Percentiles rank a stretch among this genome's conserved stretches.
These are phyloP conservation scores for Podochytrium sp. DNA, from an alignment of 192 early-diverging fungal genomes.

Conservation along the genomic window DNA sequence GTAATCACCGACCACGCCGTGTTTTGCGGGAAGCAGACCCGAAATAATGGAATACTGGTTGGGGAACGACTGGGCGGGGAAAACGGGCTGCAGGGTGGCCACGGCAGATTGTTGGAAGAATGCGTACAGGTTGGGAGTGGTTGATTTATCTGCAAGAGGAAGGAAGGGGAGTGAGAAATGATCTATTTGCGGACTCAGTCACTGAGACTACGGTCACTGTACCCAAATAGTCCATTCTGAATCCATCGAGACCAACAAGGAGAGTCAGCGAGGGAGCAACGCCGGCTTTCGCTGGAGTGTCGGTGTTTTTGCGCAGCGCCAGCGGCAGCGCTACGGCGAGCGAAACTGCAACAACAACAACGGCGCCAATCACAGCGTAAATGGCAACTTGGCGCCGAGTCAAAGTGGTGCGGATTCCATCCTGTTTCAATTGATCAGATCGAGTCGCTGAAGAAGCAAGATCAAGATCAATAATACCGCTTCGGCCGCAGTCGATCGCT, in stretches of 20 bases:
- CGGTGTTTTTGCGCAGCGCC: constrained; percentile 1
- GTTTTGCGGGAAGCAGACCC: constrained; percentile 9
- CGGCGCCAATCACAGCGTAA: neutral
- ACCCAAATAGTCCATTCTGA: constrained; percentile 6
- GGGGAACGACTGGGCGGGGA: constrained; percentile 24
- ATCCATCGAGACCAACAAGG: constrained; percentile 16
- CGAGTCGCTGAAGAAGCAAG: neutral
- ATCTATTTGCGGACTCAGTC: too few relatives aligned
- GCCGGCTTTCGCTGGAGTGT: neutral
- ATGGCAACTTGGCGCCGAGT: constrained; percentile 16
- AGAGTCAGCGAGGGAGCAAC: neutral
- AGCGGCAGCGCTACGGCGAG: neutral
- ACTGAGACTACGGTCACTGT: too few relatives aligned
- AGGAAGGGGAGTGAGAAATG: too few relatives aligned
- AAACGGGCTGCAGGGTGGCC: neutral
- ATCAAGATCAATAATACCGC: too few relatives aligned
- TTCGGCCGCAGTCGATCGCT: too few relatives aligned
- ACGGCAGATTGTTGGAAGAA: constrained; percentile 10
- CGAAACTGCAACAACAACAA: constrained; percentile 3
- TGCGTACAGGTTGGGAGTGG: constrained; percentile 3
- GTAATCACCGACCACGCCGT: constrained; percentile 29
- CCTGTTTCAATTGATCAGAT: neutral
- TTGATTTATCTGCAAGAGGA: too few relatives aligned
- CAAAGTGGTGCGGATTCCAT: constrained; percentile 18
- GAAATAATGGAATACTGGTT: constrained; percentile 22